phyloP scores from a whole-genome alignment of 2,329 filamentous ascomycete genomes.

The Nakataea oryzae region DNA sequence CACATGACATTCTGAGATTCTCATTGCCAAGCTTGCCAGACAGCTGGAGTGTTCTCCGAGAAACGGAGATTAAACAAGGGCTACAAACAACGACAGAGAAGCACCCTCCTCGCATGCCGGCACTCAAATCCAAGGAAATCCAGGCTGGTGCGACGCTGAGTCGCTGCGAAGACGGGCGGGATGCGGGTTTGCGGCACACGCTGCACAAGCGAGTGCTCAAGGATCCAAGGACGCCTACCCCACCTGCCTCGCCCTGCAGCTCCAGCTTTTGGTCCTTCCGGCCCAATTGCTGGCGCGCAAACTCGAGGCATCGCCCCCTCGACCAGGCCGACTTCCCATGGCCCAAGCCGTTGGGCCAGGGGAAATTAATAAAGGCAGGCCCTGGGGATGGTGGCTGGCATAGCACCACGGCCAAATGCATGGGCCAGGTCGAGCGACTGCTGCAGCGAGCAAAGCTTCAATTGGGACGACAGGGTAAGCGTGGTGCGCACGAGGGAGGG shows the following conservation, averaged over 20 bases:
- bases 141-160: neutral
- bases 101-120: neutral
- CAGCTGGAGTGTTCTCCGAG: neutral
- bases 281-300: neutral
- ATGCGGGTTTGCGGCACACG: neutral
- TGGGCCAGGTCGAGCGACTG: neutral
- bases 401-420: neutral
- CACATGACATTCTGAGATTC: neutral
- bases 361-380: too few relatives aligned
- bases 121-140: neutral
- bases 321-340: neutral
- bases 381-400: neutral
- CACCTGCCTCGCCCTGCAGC: too few relatives aligned
- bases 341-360: too few relatives aligned
- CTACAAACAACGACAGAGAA: neutral
- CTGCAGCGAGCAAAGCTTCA: neutral
- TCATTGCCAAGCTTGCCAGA: neutral
- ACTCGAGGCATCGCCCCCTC: neutral
- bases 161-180: too few relatives aligned
- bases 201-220: neutral
- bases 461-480: too few relatives aligned
- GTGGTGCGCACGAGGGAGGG: neutral
- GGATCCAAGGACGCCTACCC: neutral
- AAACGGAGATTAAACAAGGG: neutral
- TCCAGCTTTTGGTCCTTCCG: neutral